Conservation (phyloP, 805 yeast genomes). For the Gaillardinia entomophila region DNA sequence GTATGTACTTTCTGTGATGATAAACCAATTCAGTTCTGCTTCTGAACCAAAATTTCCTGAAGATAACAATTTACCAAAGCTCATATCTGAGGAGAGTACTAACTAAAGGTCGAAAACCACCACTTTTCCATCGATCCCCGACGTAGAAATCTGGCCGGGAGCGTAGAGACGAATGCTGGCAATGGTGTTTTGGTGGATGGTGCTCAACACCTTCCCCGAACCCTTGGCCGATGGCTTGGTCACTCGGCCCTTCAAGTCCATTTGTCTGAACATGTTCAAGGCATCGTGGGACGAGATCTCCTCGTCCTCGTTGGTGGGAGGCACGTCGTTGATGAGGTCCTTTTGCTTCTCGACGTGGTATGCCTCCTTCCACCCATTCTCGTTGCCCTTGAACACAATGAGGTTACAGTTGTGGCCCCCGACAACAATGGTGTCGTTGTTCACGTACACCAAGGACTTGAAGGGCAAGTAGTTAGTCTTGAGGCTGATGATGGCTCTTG, state of each 20-base stretch:
- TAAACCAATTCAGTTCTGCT: constrained; percentile 87
- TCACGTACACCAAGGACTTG: constrained; percentile 64
- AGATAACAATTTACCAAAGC: constrained; percentile 72
- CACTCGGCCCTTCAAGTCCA: constrained; percentile 89
- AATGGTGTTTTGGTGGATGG: constrained; percentile 90
- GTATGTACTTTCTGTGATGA: constrained; percentile 48
- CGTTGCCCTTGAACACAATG: constrained; percentile 70
- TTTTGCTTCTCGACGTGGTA: constrained; percentile 48
- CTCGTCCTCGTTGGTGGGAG: constrained; percentile 39
- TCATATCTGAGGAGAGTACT: constrained; percentile 33
- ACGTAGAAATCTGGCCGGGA: constrained; percentile 47
- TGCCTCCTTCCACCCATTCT: constrained; percentile 57
- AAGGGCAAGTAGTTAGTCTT: constrained; percentile 75
- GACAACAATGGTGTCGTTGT: constrained; percentile 63
- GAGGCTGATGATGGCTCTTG: constrained; percentile 51
- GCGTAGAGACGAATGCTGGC: constrained; percentile 52
- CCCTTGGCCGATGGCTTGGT: constrained; percentile 28
- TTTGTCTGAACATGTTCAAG: constrained; percentile 87
- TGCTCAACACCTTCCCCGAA: constrained; percentile 44
- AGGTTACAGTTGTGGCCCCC: constrained; percentile 95
- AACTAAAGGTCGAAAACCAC: constrained; percentile 52
- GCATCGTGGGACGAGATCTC: constrained; percentile 70
- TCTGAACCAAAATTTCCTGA: constrained; percentile 74
- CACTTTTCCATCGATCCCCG: constrained; percentile 89
- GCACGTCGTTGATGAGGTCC: constrained; percentile 42